Conservation (phyloP, 441 rosid species). For the Jatropha podagrica region DNA sequence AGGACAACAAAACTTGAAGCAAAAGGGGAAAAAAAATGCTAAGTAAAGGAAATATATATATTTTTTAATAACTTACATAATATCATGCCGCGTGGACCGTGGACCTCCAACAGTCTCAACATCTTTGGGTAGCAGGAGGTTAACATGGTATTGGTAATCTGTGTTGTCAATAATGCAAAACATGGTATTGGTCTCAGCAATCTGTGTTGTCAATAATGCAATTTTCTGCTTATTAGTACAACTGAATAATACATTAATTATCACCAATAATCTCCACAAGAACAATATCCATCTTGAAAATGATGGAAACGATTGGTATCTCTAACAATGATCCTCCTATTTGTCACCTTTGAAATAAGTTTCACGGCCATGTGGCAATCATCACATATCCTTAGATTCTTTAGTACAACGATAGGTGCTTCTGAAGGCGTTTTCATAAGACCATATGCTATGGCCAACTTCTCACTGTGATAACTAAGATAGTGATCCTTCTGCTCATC, state of each 20-base stretch:
- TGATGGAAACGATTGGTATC: conserved; percentile 81
- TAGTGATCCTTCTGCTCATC: conserved; percentile 77
- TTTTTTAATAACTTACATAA: neutral
- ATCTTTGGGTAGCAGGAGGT: neutral
- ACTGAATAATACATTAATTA: neutral
- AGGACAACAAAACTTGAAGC: neutral
- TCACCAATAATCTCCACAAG: conserved; percentile 80
- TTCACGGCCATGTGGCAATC: conserved; percentile 89
- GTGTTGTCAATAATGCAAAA: neutral
- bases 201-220: neutral
- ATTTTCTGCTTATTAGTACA: neutral
- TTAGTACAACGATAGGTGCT: conserved; percentile 59
- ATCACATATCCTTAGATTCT: conserved; percentile 82
- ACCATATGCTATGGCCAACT: conserved; percentile 83
- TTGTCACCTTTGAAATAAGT: conserved; percentile 57
- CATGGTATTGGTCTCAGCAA: neutral
- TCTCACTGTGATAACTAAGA: conserved; percentile 79
- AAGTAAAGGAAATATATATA: neutral
- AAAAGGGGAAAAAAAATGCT: neutral
- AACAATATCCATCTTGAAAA: conserved; percentile 61
- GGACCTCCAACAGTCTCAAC: neutral
- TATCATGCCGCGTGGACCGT: neutral
- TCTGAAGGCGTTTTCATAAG: conserved; percentile 55
- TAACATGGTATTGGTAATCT: neutral
- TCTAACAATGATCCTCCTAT: conserved; percentile 62